A percentile compares a stretch with the other conserved stretches of the same genome.
Conservation (phyloP, 2,329 filamentous ascomycete genomes). For the Emmonsiellopsis sp. region DNA sequence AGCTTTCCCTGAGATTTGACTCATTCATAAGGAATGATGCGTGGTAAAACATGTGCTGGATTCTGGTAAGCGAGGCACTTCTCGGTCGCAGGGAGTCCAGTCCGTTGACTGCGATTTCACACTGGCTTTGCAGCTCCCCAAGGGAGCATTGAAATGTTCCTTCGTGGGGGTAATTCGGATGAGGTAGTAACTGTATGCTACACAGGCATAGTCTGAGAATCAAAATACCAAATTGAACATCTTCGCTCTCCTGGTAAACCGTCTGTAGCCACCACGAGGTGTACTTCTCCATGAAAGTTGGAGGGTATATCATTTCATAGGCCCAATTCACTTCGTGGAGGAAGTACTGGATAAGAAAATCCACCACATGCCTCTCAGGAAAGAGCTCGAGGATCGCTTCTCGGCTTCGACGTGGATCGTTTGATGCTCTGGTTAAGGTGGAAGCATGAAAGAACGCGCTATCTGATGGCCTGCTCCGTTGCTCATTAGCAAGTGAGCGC, state of each 20-base stretch:
- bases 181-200: neutral
- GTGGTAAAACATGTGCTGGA: slow-evolving; percentile 1
- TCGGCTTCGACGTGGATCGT: neutral
- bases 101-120: neutral
- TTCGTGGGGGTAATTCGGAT: slow-evolving; percentile 3
- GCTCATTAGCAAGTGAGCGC: neutral
- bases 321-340: slow-evolving; percentile 1
- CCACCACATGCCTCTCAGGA: neutral
- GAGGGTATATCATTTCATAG: slow-evolving; percentile 1
- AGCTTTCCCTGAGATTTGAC: slow-evolving; percentile 1
- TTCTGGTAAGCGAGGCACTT: neutral
- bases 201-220: neutral
- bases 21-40: neutral
- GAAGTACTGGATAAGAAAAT: slow-evolving; percentile 2
- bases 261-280: neutral
- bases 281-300: slow-evolving; percentile 2
- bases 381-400: neutral
- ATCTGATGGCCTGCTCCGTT: neutral
- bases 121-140: neutral
- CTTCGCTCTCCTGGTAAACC: neutral
- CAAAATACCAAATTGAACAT: slow-evolving; percentile 1
- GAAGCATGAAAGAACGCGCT: neutral
- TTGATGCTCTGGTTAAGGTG: neutral
- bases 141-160: neutral
- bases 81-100: slow-evolving; percentile 1